A percentile compares a stretch with the other conserved stretches of the same genome.
Conservation (phyloP, 805 yeast species). For the Wickerhamomyces alni region DNA sequence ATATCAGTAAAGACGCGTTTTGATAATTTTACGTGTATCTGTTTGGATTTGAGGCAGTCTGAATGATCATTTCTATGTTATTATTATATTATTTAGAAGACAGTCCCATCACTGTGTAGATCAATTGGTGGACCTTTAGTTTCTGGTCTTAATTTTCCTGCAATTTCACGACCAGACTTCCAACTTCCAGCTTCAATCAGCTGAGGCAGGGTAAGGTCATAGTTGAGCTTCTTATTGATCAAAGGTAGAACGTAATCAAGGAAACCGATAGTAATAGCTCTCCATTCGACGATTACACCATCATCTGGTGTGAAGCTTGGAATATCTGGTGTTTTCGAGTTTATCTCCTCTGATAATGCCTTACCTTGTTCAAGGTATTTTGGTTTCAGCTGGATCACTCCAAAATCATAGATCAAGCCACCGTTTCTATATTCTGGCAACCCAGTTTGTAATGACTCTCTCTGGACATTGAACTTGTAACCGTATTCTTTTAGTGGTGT, state of each 20-base stretch:
- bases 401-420: constrained; percentile 54
- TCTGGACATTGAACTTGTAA: constrained; percentile 47
- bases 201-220: constrained; percentile 44
- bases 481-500: constrained; percentile 46
- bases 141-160: constrained; percentile 40
- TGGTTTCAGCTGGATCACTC: constrained; percentile 42
- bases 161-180: constrained; percentile 60
- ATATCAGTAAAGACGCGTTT: too few species aligned
- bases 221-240: constrained; percentile 40
- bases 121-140: constrained; percentile 61
- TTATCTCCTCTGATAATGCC: constrained; percentile 25
- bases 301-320: constrained; percentile 50
- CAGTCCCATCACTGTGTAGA: constrained; percentile 58
- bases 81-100: constrained; percentile 32
- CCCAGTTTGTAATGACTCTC: constrained; percentile 81
- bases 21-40: too few species aligned
- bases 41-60: too few species aligned
- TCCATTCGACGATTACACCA: constrained; percentile 64
- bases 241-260: constrained; percentile 47
- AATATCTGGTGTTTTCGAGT: constrained; percentile 24
- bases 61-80: not conserved
- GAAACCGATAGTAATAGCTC: constrained; percentile 53
- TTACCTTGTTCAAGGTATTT: constrained; percentile 34
- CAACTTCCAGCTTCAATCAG: constrained; percentile 64
- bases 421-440: constrained; percentile 82